Evolutionary conservation across 2,329 filamentous ascomycete species (phyloP).

Genomic region (Fusarium sp.): DNA sequence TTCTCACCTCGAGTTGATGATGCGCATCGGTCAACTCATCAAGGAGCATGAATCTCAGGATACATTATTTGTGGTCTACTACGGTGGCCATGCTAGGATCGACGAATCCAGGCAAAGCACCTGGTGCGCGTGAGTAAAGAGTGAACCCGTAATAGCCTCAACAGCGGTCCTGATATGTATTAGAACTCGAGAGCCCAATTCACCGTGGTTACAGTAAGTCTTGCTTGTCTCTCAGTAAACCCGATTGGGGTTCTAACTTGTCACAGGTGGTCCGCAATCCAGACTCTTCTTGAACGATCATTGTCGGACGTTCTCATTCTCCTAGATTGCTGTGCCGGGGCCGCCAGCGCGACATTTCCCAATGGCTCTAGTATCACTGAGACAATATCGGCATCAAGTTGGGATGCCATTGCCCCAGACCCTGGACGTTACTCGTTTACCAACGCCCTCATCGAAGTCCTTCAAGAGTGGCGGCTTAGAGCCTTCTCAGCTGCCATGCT

Average conservation of each 20-base stretch:
- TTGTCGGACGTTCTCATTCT: constrained; percentile 69
- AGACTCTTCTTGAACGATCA: constrained; percentile 68
- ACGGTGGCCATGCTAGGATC: constrained; percentile 70
- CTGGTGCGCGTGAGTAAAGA: constrained; percentile 66
- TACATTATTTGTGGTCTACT: constrained; percentile 69
- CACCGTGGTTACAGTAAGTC: constrained; percentile 67
- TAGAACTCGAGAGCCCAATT: constrained; percentile 63
- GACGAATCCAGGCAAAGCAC: constrained; percentile 70
- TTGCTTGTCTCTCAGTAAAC: not conserved
- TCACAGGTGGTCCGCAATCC: constrained; percentile 68
- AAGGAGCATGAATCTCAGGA: constrained; percentile 67
- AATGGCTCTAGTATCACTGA: constrained; percentile 70
- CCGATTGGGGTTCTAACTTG: constrained; percentile 9
- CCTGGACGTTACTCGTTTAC: constrained; percentile 71
- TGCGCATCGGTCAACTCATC: constrained; percentile 67
- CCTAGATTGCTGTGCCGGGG: constrained; percentile 70
- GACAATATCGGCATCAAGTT: constrained; percentile 71
- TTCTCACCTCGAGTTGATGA: constrained; percentile 68
- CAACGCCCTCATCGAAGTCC: constrained; percentile 68
- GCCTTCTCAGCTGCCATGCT: constrained; percentile 71
- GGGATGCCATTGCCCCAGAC: constrained; percentile 71
- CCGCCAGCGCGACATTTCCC: constrained; percentile 69
- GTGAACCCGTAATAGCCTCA: no score
- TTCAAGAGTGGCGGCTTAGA: constrained; percentile 67
- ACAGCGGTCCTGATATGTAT: constrained; percentile 14